These are phyloP conservation scores for Nakazawaea pomicola DNA, from an alignment of 805 yeast species.

Conservation along the genomic window DNA sequence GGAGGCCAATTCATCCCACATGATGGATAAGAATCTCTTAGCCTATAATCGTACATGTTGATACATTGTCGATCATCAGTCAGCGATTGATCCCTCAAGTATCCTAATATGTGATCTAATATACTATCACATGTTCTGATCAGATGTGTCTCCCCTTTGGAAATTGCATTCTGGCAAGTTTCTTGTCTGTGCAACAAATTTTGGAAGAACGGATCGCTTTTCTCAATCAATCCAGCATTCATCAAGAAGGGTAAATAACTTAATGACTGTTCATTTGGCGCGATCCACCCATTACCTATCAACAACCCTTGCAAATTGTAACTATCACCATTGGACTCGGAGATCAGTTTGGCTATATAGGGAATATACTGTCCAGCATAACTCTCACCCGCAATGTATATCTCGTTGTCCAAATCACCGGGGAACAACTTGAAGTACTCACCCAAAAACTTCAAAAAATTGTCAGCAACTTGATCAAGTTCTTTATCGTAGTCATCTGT, in stretches of 20 bases:
- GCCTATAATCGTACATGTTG: conserved; percentile 78
- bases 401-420: conserved; percentile 54
- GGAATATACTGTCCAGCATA: conserved; percentile 98
- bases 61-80: conserved; percentile 49
- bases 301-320: conserved; percentile 61
- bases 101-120: conserved; percentile 31
- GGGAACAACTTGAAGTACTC: conserved; percentile 71
- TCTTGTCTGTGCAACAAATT: conserved; percentile 46
- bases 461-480: conserved; percentile 50
- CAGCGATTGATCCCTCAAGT: conserved; percentile 22
- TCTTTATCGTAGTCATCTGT: conserved; percentile 51
- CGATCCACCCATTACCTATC: conserved; percentile 94
- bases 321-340: conserved; percentile 21
- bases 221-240: conserved; percentile 49
- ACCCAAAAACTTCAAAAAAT: conserved; percentile 61
- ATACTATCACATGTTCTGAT: conserved; percentile 36
- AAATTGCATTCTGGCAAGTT: conserved; percentile 52
- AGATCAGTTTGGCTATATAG: conserved; percentile 64
- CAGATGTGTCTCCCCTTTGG: conserved; percentile 19
- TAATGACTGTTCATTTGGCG: conserved; percentile 79
- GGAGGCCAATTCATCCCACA: conserved; percentile 96
- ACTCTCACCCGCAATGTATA: conserved; percentile 89
- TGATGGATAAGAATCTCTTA: conserved; percentile 68
- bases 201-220: conserved; percentile 33
- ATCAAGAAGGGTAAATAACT: conserved; percentile 71